Percentiles rank a stretch among this genome's conserved stretches.
Evolutionary conservation across 495 filamentous ascomycete species (phyloP).

Genomic region (Penicillium antarcticum): DNA sequence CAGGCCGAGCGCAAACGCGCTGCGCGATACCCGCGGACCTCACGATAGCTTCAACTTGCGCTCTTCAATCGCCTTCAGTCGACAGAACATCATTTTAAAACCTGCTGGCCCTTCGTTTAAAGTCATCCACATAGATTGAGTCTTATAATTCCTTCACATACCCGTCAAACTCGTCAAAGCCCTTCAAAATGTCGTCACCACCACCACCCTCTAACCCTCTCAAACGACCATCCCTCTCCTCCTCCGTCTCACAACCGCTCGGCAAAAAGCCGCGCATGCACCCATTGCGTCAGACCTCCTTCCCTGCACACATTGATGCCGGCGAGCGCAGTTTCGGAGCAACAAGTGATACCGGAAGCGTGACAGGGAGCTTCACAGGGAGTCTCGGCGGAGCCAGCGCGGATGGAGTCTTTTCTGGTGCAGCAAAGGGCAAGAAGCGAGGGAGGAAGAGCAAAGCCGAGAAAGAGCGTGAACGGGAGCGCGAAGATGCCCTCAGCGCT

Average conservation of each 20-base stretch:
- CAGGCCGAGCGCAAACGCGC: neutral
- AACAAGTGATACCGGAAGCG: constrained; percentile 62
- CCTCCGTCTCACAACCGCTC: constrained; percentile 31
- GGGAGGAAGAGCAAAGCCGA: constrained; percentile 63
- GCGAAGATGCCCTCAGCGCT: constrained; percentile 50
- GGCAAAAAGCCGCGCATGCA: constrained; percentile 50
- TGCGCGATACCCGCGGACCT: neutral
- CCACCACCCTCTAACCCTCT: constrained; percentile 42
- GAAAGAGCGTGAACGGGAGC: constrained; percentile 40
- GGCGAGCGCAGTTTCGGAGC: constrained; percentile 62
- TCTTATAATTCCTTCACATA: neutral
- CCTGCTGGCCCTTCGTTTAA: too few relatives aligned
- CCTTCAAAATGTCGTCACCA: constrained; percentile 42
- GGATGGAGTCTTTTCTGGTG: constrained; percentile 39
- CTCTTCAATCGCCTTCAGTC: neutral
- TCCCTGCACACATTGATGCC: constrained; percentile 56
- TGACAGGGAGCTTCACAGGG: constrained; percentile 60
- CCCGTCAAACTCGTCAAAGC: neutral
- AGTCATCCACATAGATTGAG: neutral
- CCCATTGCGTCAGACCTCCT: constrained; percentile 86
- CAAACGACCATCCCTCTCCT: constrained; percentile 44
- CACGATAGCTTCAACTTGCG: neutral
- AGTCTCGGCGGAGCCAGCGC: constrained; percentile 54
- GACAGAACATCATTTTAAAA: too few relatives aligned
- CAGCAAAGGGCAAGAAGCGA: constrained; percentile 53